Evolutionary conservation across 768 basidiomycete genomes (phyloP).

Genomic region (Suillus weaverae): DNA sequence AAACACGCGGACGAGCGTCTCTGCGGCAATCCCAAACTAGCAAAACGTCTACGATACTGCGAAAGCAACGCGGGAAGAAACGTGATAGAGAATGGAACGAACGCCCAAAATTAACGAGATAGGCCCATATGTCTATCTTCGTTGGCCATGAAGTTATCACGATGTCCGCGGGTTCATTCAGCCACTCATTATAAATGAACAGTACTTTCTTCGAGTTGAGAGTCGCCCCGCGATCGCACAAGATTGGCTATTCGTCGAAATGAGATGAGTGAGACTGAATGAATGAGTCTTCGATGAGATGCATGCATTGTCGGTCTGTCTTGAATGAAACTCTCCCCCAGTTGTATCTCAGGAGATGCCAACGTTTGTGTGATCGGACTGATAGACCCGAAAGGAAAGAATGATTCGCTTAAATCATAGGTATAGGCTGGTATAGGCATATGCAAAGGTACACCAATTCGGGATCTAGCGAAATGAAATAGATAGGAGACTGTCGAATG

Average conservation of each 20-base stretch:
- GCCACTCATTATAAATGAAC: background rate
- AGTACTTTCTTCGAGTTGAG: background rate
- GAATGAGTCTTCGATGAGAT: conserved; percentile 4
- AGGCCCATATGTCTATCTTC: conserved; percentile 1
- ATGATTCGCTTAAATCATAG: conserved; percentile 1
- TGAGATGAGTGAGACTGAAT: conserved; percentile 3
- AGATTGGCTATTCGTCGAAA: background rate
- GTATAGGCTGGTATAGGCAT: background rate
- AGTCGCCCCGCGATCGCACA: background rate
- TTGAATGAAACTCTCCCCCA: conserved; percentile 2
- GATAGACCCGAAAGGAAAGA: conserved; percentile 1
- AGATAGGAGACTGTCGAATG: background rate
- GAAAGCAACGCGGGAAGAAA: conserved; percentile 5
- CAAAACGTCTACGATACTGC: background rate
- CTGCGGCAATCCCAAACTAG: conserved; percentile 1
- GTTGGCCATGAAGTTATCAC: conserved; percentile 3
- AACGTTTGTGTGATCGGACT: conserved; percentile 3
- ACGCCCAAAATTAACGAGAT: background rate
- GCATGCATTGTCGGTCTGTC: conserved; percentile 1
- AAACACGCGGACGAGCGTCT: background rate
- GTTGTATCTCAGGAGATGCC: background rate
- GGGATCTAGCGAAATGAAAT: conserved; percentile 7
- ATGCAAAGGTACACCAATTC: background rate
- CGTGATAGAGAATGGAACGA: background rate
- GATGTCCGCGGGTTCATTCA: conserved; percentile 4